Evolutionary conservation across 805 yeast genomes (phyloP).

Genomic region (Yarrowia keelungensis): DNA sequence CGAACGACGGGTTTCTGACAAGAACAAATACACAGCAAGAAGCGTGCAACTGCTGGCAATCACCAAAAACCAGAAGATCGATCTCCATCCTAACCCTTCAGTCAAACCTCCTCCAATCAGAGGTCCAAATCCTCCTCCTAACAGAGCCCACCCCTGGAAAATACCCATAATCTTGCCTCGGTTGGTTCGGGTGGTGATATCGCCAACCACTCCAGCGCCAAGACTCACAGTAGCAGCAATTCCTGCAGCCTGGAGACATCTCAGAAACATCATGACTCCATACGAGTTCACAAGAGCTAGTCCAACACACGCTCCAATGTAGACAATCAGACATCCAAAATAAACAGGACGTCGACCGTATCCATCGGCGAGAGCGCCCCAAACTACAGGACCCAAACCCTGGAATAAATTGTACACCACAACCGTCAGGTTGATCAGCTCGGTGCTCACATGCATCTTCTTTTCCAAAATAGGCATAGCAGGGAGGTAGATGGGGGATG

Average conservation of each 20-base stretch:
- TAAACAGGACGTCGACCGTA: constrained; percentile 76
- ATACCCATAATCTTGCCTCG: constrained; percentile 79
- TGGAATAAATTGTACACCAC: constrained; percentile 79
- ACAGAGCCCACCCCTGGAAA: constrained; percentile 65
- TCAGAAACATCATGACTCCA: constrained; percentile 64
- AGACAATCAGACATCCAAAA: constrained; percentile 62
- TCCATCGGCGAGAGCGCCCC: constrained; percentile 73
- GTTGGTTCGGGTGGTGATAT: constrained; percentile 65
- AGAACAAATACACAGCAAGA: constrained; percentile 49
- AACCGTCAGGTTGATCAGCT: constrained; percentile 69
- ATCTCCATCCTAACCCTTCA: constrained; percentile 67
- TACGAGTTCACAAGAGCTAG: constrained; percentile 64
- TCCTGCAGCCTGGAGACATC: constrained; percentile 78
- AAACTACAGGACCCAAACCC: constrained; percentile 76
- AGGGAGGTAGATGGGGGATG: constrained; percentile 83
- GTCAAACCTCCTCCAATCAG: constrained; percentile 64
- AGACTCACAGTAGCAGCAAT: constrained; percentile 78
- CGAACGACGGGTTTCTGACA: constrained; percentile 80
- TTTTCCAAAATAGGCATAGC: constrained; percentile 65
- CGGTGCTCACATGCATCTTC: constrained; percentile 62
- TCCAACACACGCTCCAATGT: constrained; percentile 67
- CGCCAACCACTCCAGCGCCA: constrained; percentile 74
- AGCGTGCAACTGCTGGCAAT: constrained; percentile 62
- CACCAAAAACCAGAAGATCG: constrained; percentile 68
- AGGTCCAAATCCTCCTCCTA: constrained; percentile 83